Evolutionary conservation across 768 basidiomycete species (phyloP).

Genomic region (Rhizopogon salebrosus): DNA sequence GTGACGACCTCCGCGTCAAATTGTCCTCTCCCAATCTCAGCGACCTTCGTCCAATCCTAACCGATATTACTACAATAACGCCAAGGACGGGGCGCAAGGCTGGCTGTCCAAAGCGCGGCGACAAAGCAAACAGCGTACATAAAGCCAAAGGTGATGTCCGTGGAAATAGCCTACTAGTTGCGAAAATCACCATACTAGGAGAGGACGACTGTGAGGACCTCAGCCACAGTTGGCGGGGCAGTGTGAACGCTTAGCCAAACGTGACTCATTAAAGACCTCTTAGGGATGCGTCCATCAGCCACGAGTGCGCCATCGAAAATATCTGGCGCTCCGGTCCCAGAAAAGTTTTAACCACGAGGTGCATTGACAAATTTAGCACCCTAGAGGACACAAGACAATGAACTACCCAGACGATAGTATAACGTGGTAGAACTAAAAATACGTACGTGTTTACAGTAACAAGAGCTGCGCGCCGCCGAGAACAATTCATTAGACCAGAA

Average conservation of each 20-base stretch:
- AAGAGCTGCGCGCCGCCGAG: conserved; percentile 21
- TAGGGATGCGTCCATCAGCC: not conserved
- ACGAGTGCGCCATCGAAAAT: conserved; percentile 3
- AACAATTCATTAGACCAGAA: conserved; percentile 27
- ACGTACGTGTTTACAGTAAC: conserved; percentile 30
- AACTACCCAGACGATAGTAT: conserved; percentile 23
- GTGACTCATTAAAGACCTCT: not conserved
- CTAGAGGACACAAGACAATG: conserved; percentile 13
- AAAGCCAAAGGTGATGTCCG: not conserved
- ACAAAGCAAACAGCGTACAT: conserved; percentile 1
- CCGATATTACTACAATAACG: not conserved
- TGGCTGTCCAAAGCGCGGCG: not conserved
- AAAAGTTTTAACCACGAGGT: conserved; percentile 38
- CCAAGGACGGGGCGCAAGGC: conserved; percentile 1
- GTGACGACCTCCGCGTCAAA: not conserved
- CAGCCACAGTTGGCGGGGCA: not conserved
- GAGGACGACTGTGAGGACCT: not conserved
- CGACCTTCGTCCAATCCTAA: not conserved
- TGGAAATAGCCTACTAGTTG: not conserved
- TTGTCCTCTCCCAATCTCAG: not conserved
- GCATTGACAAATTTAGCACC: conserved; percentile 27
- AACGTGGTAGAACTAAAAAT: too few species aligned
- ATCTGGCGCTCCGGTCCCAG: conserved; percentile 30
- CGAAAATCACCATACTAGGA: not conserved
- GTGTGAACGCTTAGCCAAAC: not conserved